Evolutionary conservation across 371 early-diverging fungal genomes (phyloP).

Genomic region (Paraphysoderma sedebokerense): DNA sequence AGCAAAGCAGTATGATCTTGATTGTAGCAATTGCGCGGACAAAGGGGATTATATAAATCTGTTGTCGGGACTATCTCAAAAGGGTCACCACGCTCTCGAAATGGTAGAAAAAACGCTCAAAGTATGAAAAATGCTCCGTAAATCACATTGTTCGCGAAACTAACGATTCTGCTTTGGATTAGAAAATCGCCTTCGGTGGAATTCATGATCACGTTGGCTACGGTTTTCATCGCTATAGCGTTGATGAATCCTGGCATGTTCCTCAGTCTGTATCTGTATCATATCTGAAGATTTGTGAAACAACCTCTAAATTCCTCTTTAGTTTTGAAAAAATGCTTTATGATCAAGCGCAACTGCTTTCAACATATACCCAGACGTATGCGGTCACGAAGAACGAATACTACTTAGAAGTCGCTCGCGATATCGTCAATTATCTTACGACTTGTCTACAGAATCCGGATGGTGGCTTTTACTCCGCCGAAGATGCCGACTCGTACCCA

Average conservation of each 20-base stretch:
- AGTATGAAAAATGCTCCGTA: too few species aligned
- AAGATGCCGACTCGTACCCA: slow-evolving; percentile 51
- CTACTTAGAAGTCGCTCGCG: slow-evolving; percentile 23
- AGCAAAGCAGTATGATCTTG: slow-evolving; percentile 7
- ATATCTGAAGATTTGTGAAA: too few species aligned
- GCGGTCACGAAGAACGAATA: slow-evolving; percentile 23
- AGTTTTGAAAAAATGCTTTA: slow-evolving; percentile 23
- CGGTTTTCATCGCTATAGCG: slow-evolving; percentile 36
- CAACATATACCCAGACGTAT: slow-evolving; percentile 24
- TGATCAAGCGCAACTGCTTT: slow-evolving; percentile 45
- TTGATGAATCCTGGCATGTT: slow-evolving; percentile 19
- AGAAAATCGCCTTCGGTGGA: slow-evolving; percentile 35
- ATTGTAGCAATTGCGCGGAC: slow-evolving; percentile 6
- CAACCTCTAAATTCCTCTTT: neutral
- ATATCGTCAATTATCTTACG: slow-evolving; percentile 34
- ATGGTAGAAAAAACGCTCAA: slow-evolving; percentile 37
- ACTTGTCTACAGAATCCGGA: slow-evolving; percentile 23
- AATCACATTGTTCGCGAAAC: neutral
- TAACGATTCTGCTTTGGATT: neutral
- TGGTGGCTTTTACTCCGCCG: slow-evolving; percentile 49
- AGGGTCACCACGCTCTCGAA: slow-evolving; percentile 23
- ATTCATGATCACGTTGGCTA: slow-evolving; percentile 46
- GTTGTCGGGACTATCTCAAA: slow-evolving; percentile 8
- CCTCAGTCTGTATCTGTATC: too few species aligned
- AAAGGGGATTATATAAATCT: slow-evolving; percentile 3